These are phyloP conservation scores for Podaxis sp. DNA, from an alignment of 768 basidiomycete genomes.

Conservation along the genomic window DNA sequence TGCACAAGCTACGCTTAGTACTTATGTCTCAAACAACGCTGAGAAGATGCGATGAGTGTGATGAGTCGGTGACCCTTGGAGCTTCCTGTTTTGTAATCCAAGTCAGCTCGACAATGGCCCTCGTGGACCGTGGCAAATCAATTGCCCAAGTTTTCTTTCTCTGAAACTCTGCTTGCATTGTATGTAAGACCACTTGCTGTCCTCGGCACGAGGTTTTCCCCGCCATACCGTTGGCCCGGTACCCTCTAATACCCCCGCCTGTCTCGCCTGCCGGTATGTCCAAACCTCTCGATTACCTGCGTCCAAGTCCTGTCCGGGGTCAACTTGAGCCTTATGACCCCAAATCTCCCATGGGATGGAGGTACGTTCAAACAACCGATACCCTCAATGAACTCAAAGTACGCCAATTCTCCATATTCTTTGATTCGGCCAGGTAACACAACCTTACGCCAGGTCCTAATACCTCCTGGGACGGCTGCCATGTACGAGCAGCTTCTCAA, in stretches of 20 bases:
- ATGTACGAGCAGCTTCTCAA: conserved; percentile 65
- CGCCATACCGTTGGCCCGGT: not conserved
- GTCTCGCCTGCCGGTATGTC: conserved; percentile 20
- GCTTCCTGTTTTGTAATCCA: not conserved
- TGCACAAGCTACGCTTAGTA: no score
- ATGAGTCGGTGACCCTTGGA: not conserved
- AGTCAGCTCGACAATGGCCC: not conserved
- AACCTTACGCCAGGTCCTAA: conserved; percentile 43
- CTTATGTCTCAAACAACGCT: no score
- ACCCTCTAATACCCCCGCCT: not conserved
- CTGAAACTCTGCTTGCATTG: conserved; percentile 4
- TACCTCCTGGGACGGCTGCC: conserved; percentile 62
- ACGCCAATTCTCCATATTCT: not conserved
- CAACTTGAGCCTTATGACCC: conserved; percentile 69
- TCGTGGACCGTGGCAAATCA: conserved; percentile 10
- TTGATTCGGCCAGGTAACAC: not conserved
- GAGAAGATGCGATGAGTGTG: not conserved
- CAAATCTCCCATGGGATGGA: conserved; percentile 51
- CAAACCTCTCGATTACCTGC: conserved; percentile 46
- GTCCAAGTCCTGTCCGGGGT: conserved; percentile 65
- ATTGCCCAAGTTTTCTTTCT: conserved; percentile 8
- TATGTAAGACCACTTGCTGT: not conserved
- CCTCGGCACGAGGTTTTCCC: not conserved
- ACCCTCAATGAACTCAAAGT: conserved; percentile 76
- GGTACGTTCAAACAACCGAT: conserved; percentile 73